phyloP scores from a whole-genome alignment of 495 filamentous ascomycete species.

The Lasiosphaeria miniovina region DNA sequence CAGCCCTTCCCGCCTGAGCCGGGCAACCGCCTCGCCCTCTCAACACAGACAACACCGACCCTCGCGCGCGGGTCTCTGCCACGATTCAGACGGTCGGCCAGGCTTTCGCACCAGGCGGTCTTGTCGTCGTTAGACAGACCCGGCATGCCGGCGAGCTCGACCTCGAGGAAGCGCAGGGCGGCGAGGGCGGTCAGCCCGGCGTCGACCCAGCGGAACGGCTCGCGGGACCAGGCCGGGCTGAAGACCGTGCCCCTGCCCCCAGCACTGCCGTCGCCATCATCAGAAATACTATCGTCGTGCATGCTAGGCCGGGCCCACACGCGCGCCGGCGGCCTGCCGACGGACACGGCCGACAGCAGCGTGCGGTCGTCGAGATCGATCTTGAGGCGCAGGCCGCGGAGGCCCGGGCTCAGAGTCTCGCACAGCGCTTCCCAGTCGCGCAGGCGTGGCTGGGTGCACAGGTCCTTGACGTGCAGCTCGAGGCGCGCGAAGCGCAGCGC shows the following conservation, averaged over 20 bases:
- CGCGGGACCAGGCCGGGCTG: neutral
- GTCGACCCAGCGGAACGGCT: slow-evolving; percentile 11
- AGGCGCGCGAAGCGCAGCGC: slow-evolving; percentile 32
- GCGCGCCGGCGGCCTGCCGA: neutral
- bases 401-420: slow-evolving; percentile 23
- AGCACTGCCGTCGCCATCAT: neutral
- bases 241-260: slow-evolving; percentile 3
- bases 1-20: too few relatives aligned
- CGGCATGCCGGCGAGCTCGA: slow-evolving; percentile 8
- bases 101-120: slow-evolving; percentile 10
- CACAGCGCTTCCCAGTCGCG: slow-evolving; percentile 33
- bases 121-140: slow-evolving; percentile 4
- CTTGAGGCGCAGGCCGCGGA: slow-evolving; percentile 27
- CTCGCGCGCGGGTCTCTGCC: neutral
- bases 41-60: slow-evolving; percentile 11
- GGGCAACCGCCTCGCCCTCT: neutral
- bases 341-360: neutral
- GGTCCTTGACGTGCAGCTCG: slow-evolving; percentile 27
- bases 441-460: slow-evolving; percentile 11
- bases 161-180: slow-evolving; percentile 20
- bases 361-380: neutral
- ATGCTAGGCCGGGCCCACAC: neutral
- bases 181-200: slow-evolving; percentile 1
- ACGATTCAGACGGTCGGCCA: slow-evolving; percentile 1
- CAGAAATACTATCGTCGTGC: neutral